Percentiles rank a stretch among this genome's conserved stretches.
phyloP scores from a whole-genome alignment of 129 eudicot genomes.

The Centaurea solstitialis region DNA sequence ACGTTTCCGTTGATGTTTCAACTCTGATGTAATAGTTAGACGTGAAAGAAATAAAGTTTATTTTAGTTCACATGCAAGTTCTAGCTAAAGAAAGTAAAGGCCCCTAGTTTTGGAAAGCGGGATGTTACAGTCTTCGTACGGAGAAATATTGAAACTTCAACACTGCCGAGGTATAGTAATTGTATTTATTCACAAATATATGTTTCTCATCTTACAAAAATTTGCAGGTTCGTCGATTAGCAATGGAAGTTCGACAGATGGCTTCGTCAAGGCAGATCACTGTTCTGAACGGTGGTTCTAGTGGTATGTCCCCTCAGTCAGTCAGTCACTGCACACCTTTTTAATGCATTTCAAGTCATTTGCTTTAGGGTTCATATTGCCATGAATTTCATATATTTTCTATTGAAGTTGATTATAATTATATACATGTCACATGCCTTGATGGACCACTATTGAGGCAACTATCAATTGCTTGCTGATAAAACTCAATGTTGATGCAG shows the following conservation, averaged over 20 bases:
- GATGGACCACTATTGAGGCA: not conserved
- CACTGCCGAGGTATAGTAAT: not conserved
- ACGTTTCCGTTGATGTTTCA: too few relatives aligned
- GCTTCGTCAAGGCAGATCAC: conserved; percentile 72
- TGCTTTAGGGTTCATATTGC: conserved; percentile 4
- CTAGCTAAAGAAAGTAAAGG: too few relatives aligned
- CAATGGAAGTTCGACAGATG: conserved; percentile 78
- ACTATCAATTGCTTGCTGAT: not conserved
- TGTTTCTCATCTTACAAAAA: not conserved
- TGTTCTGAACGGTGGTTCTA: conserved; percentile 69
- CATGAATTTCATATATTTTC: conserved; percentile 7
- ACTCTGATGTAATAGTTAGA: too few relatives aligned
- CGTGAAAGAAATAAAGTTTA: too few relatives aligned
- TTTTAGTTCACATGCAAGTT: too few relatives aligned
- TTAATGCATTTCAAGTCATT: not conserved
- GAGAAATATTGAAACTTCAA: not conserved
- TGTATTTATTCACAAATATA: not conserved
- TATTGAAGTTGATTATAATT: conserved; percentile 5
- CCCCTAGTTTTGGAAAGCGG: too few relatives aligned
- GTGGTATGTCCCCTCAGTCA: conserved; percentile 42
- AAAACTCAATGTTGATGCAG: conserved; percentile 31
- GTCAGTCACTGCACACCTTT: not conserved
- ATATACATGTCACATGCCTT: conserved; percentile 11
- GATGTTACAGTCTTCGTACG: not conserved
- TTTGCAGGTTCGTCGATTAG: conserved; percentile 78